Conservation (phyloP, 2,329 filamentous ascomycete species). For the Sarocladium brachiariae region DNA sequence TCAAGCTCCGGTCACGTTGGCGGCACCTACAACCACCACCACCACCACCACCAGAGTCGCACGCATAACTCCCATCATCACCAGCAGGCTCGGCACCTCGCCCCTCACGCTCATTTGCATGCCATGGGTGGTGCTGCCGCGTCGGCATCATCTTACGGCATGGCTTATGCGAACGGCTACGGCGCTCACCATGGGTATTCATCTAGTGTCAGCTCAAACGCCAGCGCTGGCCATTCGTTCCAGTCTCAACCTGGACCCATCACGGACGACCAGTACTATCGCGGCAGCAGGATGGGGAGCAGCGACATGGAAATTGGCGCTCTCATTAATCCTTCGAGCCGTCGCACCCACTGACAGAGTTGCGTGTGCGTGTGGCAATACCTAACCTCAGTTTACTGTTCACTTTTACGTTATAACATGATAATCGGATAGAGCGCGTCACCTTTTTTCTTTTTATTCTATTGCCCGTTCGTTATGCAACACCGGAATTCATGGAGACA, state of each 20-base stretch:
- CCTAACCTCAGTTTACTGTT: too few species aligned
- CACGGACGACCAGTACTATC: constrained; percentile 2
- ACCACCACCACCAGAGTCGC: too few species aligned
- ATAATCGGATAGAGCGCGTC: too few species aligned
- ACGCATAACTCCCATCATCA: constrained; percentile 21
- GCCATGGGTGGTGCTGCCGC: constrained; percentile 11
- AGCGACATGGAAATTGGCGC: constrained; percentile 56
- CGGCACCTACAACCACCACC: constrained; percentile 21
- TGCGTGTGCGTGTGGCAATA: too few species aligned
- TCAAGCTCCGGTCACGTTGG: constrained; percentile 27
- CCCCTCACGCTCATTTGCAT: constrained; percentile 14
- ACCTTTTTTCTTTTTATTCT: constrained; percentile 5
- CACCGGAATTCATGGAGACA: too few species aligned
- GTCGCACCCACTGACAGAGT: constrained; percentile 17
- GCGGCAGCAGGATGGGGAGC: constrained; percentile 33
- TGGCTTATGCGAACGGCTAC: constrained; percentile 17
- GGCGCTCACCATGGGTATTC: constrained; percentile 38
- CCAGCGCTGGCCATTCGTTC: constrained; percentile 26
- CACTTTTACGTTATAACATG: too few species aligned
- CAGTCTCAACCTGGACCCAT: constrained; percentile 13
- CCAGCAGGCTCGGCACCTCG: constrained; percentile 17
- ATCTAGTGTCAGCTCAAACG: constrained; percentile 45
- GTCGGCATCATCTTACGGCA: constrained; percentile 16
- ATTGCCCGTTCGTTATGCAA: not conserved
- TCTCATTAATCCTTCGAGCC: constrained; percentile 46